phyloP scores from a whole-genome alignment of 495 filamentous ascomycete species.

The Podospora appendiculata region DNA sequence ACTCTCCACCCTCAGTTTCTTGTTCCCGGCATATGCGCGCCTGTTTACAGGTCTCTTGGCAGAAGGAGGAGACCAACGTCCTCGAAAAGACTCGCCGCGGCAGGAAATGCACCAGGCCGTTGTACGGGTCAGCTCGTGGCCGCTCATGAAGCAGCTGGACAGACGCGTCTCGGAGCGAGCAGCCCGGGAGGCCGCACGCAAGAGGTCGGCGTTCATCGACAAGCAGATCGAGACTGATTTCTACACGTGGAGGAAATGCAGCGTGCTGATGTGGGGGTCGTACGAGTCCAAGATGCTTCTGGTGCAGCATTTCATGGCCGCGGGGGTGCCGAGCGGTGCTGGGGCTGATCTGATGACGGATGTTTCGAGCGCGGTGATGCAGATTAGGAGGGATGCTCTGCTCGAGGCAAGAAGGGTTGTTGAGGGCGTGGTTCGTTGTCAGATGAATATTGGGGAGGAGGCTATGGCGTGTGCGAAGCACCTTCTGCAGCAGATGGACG shows the following conservation, averaged over 20 bases:
- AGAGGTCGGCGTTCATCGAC: slow-evolving; percentile 3
- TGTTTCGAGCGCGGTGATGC: neutral
- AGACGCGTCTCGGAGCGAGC: neutral
- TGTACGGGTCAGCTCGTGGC: neutral
- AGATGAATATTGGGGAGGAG: neutral
- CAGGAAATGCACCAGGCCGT: too few relatives aligned
- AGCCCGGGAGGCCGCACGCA: slow-evolving; percentile 2
- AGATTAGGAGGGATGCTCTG: neutral
- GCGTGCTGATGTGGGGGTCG: neutral
- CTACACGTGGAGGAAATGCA: neutral
- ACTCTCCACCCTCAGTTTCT: neutral
- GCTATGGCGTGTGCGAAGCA: neutral
- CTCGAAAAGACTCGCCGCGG: too few relatives aligned
- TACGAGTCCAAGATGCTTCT: slow-evolving; percentile 2
- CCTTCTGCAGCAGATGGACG: neutral
- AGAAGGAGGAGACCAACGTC: too few relatives aligned
- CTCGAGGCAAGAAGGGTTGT: neutral
- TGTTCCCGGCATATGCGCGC: neutral
- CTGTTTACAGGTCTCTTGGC: neutral
- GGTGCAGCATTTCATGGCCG: slow-evolving; percentile 1
- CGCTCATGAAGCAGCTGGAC: neutral
- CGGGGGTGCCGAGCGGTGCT: neutral
- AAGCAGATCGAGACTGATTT: slow-evolving; percentile 5
- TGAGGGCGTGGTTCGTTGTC: neutral
- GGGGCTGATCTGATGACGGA: neutral